Evolutionary conservation across 768 basidiomycete genomes (phyloP), one percentile per base, ranked within the genome.

Genomic region (Gymnopilus junonius): DNA sequence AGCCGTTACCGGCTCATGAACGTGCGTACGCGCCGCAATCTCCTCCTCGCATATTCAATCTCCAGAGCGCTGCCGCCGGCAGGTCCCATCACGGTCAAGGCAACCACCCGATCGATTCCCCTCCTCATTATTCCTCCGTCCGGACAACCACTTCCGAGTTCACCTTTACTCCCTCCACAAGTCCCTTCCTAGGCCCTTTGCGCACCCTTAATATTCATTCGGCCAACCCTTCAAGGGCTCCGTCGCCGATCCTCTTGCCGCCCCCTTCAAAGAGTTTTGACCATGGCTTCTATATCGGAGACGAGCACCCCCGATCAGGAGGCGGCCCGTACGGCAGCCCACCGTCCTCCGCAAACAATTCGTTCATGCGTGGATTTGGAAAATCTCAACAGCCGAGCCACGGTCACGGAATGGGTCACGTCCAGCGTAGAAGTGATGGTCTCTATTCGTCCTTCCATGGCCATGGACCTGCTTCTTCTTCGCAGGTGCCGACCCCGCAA

Each of bases 131-230:
- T 62, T 73, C 74, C 39, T 73, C 75, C 15, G 65, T 73, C 21
- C 63, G 74, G 54, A 73, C 71, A 8, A 72, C 66, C 11, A 61
- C 73, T 55, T 65, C 71, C 55, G 79, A 80, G 35, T 73, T 79
- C 66, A 67, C 77, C 10, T 79, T 83, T 68, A 92, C 92, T 0
- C 92, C 92, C 1, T 89, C 87, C 20, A 88, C 91, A 1, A 91
- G 89, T 62, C 92, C 92, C 0, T 93, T 94, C 82, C 84, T 94
- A 21, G 92, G 89, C 0, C 90, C 91, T 2, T 76, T 94, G 66
- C 83, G 89, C 58, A 89, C 88, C 6, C 82, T 94, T 61, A 88
- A 92, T 68, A 84, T 93, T 45, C 90, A 92, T 69, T 89, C 88
- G 1, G 78, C 88, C 2, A 84, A 84, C 55, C 85, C 87, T 0